Conservation (phyloP, 768 basidiomycete genomes). For the Russula virescens region DNA sequence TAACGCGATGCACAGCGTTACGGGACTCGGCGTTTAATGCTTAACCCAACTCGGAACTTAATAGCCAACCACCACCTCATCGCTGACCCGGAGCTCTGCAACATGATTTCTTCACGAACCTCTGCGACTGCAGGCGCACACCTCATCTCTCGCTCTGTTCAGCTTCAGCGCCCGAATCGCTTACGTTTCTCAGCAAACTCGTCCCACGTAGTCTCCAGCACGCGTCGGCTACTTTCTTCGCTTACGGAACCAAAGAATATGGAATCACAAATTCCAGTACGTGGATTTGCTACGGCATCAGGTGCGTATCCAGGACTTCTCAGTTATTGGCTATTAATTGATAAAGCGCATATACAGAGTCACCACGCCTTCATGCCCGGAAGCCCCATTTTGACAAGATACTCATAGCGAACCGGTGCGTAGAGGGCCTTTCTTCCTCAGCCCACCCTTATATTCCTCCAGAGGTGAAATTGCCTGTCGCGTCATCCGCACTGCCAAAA, state of each 20-base stretch:
- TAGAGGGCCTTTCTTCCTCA: neutral
- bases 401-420: slow-evolving; percentile 81
- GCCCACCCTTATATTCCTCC: neutral
- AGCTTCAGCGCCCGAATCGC: neutral
- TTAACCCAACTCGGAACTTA: too few relatives aligned
- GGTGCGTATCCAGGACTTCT: neutral
- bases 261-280: neutral
- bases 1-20: neutral
- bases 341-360: neutral
- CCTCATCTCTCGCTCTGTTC: neutral
- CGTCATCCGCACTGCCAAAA: slow-evolving; percentile 84
- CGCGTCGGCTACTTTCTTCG: neutral
- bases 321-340: neutral
- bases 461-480: slow-evolving; percentile 97
- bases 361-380: neutral
- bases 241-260: neutral
- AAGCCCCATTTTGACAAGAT: slow-evolving; percentile 83
- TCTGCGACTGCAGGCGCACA: neutral
- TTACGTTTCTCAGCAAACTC: neutral
- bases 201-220: neutral
- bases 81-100: too few relatives aligned
- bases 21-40: neutral
- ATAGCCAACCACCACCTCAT: too few relatives aligned
- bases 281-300: slow-evolving; percentile 5
- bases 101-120: neutral